Evolutionary conservation across 176 grass and related monocot species (phyloP).

Genomic region (Cymbopogon citratus): DNA sequence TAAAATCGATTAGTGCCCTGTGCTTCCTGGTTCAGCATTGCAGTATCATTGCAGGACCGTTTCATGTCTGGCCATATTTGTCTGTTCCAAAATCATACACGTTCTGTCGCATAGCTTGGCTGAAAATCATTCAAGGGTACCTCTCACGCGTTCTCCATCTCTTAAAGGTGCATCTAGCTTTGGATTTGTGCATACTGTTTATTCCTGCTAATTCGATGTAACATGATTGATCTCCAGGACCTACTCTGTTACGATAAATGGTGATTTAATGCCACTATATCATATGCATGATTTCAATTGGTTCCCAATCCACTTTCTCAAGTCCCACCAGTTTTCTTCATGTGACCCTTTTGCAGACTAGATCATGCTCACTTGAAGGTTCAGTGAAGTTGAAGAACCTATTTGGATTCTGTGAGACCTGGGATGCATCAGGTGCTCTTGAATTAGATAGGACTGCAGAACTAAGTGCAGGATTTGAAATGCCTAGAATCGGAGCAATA

Average conservation of each 20-base stretch:
- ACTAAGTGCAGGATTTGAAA: constrained; percentile 49
- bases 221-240: neutral
- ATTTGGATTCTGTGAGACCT: constrained; percentile 77
- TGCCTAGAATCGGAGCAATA: constrained; percentile 71
- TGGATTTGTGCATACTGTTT: neutral
- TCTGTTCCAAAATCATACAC: too few relatives aligned
- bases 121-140: neutral
- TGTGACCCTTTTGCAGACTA: constrained; percentile 42
- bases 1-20: neutral
- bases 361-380: constrained; percentile 70
- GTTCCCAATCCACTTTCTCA: neutral
- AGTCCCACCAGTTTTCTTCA: neutral
- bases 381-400: constrained; percentile 87
- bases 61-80: neutral
- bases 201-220: neutral
- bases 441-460: constrained; percentile 64
- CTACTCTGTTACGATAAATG: neutral
- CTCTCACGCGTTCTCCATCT: too few relatives aligned
- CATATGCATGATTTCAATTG: neutral
- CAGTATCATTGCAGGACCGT: neutral
- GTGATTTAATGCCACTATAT: neutral
- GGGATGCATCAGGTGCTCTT: constrained; percentile 65
- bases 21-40: neutral
- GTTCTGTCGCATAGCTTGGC: neutral
- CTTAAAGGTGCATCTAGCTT: neutral